Base-by-base conservation (phyloP, 495 filamentous ascomycete genomes). In the Neurospora sp. region DNA sequence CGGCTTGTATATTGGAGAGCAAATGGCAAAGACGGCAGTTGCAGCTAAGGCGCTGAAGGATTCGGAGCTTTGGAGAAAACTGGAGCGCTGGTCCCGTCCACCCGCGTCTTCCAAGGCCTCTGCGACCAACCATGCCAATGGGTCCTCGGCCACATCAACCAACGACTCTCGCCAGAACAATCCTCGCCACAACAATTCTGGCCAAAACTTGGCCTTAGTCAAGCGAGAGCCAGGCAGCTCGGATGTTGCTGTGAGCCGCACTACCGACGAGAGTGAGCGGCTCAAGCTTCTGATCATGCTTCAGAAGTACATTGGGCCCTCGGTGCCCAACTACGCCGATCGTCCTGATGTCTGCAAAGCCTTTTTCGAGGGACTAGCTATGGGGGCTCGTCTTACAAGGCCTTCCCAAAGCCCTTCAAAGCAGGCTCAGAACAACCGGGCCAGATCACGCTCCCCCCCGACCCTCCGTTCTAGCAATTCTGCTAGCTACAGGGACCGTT, bases 321-420 rank as follows among this genome's bases (percentile, higher is more conserved):
- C 59, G 20, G 12, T 77, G 31, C 74, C 75, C 40, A 70, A 41
- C 12, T 31, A 48, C 10, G 9, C 69, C 16, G 48, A 44, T 48
- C 75, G 72, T 10, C 41, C 72, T 9, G 73, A 76, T 41, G 75
- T 76, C 1, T 66, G 75, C 16, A 77, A 73, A 9, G 80, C 78
- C 31, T 82, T 81, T 35, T 71, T 82, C 8, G 75, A 82, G 35
- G 80, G 81, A 54, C 70, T 83, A 7, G 78, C 76, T 10, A 39
- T 78, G 14, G 81, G 81, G 7, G 40, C 69, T 11, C 72, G 73
- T 39, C 72, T 80, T 12, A 38, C n/a, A n/a, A 20, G n/a, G 41
- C 48, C 35, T 42, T 66, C 54, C 14, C 27, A 66, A 37, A 66
- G 54, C 14, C 31, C 54, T 35, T 18, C 54, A 6, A 18, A 18